These are phyloP conservation scores for Prunus padus DNA, from an alignment of 306 rosid genomes.

Conservation along the genomic window DNA sequence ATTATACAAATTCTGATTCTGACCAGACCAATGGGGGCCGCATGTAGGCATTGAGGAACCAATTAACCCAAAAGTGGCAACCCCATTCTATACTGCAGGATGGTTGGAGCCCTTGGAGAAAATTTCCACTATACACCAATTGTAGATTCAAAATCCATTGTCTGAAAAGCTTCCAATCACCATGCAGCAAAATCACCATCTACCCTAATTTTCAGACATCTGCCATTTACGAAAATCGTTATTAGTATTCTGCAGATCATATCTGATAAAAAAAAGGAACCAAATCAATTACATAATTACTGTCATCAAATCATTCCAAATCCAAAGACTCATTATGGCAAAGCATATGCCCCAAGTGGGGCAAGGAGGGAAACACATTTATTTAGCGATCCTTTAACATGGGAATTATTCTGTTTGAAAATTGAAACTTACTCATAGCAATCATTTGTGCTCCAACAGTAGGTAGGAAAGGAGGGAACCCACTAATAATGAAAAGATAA, in stretches of 20 bases:
- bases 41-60: not conserved
- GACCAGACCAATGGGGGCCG: constrained; percentile 30
- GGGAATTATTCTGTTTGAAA: not conserved
- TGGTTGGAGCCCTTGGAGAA: constrained; percentile 23
- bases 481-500: not conserved
- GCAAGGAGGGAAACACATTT: not conserved
- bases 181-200: constrained; percentile 25
- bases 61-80: constrained; percentile 3
- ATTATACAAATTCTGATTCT: constrained; percentile 56
- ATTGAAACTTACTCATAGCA: not conserved
- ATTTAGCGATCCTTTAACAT: no score
- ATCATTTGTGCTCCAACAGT: not conserved
- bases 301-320: not conserved
- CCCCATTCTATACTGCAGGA: constrained; percentile 18
- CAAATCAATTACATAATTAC: not conserved
- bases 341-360: not conserved
- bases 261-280: not conserved
- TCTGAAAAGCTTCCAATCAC: constrained; percentile 19
- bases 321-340: not conserved
- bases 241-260: not conserved
- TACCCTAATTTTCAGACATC: constrained; percentile 29
- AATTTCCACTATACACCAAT: constrained; percentile 38
- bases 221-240: constrained; percentile 16
- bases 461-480: not conserved
- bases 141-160: constrained; percentile 28